A percentile compares a stretch with the other conserved stretches of the same genome.
These are phyloP conservation scores for Erigeron canadensis DNA, from an alignment of 129 eudicot species.

Conservation along the genomic window DNA sequence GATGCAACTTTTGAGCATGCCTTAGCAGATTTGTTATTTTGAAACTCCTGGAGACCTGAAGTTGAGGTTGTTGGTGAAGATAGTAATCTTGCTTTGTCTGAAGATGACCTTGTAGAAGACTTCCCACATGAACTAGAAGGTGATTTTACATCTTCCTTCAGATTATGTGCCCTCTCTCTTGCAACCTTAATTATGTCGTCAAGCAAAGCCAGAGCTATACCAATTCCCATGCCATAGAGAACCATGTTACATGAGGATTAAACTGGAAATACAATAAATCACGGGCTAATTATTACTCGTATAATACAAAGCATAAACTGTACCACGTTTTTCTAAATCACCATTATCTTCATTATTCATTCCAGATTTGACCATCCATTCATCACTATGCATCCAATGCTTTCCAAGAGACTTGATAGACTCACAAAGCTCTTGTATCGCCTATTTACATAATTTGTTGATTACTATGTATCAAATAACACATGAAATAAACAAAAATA, in stretches of 20 bases:
- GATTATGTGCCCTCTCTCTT: conserved; percentile 52
- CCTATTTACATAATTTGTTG: conserved; percentile 40
- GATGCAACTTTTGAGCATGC: conserved; percentile 33
- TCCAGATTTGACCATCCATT: conserved; percentile 64
- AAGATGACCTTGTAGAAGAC: conserved; percentile 30
- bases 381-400: conserved; percentile 51
- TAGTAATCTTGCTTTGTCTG: conserved; percentile 29
- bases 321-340: conserved; percentile 67
- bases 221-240: conserved; percentile 26
- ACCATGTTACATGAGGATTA: conserved; percentile 18
- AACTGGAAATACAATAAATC: conserved; percentile 5
- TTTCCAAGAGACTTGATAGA: conserved; percentile 66
- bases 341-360: conserved; percentile 24
- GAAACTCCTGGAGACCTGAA: conserved; percentile 54
- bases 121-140: conserved; percentile 40
- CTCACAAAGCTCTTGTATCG: conserved; percentile 59
- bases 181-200: conserved; percentile 73
- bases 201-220: conserved; percentile 54
- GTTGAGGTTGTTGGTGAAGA: conserved; percentile 52
- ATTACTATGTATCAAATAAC: background rate
- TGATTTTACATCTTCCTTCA: conserved; percentile 35
- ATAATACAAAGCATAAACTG: conserved; percentile 21
- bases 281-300: background rate
- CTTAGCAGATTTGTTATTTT: conserved; percentile 23
- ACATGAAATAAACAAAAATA: background rate